Base-by-base conservation (phyloP, 345 rosid genomes). In the Moricandia moricandioides region DNA sequence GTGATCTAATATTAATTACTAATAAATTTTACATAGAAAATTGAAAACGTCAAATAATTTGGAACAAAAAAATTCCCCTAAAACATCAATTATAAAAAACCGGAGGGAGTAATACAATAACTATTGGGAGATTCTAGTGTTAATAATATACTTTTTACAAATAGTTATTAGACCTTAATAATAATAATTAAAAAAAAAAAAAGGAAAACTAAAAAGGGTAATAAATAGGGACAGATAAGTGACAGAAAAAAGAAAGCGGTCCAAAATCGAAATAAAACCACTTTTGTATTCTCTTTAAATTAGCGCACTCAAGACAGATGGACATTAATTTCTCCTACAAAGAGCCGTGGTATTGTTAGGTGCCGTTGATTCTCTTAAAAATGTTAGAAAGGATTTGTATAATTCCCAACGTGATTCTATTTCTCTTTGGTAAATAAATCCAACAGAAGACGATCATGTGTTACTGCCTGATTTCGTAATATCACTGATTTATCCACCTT, bases 141-240 rank as follows among this genome's bases (percentile, higher is more conserved):
- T 34, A 37, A 9, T 37, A 37, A 9, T 37, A 37, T n/a, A n/a
- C n/a, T n/a, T n/a, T n/a, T n/a, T n/a, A n/a, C n/a, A n/a, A n/a
- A n/a, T 21, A 21, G 24, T 21, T 21, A 29, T 29, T 29, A 29
- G 31, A 3, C 31, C 5, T 29, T 29, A 29, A 29, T 29, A 3
- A 29, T 29, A 29, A 29, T 29, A 29, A 29, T 29, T 29, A 29
- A 29, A 1, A 29, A 29, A 21, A 21, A 21, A 29, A 29, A 0
- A 4, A 3, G 3, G 3, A 29, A 29, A 29, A 29, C 31, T 29
- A 29, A 29, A 29, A 21, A 1, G 31, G 31, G 31, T 29, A 70
- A 63, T 70, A 70, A 69, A 71, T 65, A 59, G 21, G 68, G 80
- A 77, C 72, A 71, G 76, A 67, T 71, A 71, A 49, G 57, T 57